Conservation (phyloP, 2,329 filamentous ascomycete genomes). For the Sporothrix variecibatus region DNA sequence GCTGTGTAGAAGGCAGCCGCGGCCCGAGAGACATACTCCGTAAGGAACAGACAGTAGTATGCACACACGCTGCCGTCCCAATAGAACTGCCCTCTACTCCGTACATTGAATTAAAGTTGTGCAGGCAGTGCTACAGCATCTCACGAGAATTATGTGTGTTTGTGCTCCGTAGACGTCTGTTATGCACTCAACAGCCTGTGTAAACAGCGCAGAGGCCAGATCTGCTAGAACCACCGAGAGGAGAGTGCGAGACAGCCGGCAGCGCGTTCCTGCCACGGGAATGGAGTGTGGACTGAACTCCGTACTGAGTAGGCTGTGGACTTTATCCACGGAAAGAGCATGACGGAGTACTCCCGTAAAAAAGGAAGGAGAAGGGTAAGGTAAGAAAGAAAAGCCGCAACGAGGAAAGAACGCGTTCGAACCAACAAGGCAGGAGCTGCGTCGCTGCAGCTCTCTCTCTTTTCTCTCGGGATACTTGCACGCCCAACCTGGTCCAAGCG, state of each 20-base stretch:
- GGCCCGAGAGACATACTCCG: neutral
- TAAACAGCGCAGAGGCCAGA: neutral
- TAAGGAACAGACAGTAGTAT: no score
- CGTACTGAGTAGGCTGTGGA: neutral
- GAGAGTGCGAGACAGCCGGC: neutral
- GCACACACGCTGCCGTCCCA: neutral
- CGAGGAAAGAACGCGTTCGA: neutral
- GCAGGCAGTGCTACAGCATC: neutral
- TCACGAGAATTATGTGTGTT: neutral
- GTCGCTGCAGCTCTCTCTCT: neutral
- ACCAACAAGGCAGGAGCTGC: constrained; percentile 10
- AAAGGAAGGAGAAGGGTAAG: neutral
- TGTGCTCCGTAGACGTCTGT: neutral
- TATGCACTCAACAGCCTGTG: neutral
- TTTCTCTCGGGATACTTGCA: neutral
- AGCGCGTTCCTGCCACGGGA: neutral
- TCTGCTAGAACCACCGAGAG: neutral
- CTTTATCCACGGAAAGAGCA: neutral
- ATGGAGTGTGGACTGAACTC: neutral
- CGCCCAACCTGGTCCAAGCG: neutral
- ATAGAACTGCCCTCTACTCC: neutral
- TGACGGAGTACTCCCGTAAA: neutral
- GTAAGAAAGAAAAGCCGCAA: constrained; percentile 7
- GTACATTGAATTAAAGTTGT: neutral
- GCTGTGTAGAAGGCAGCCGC: neutral